Evolutionary conservation across 2,329 filamentous ascomycete species (phyloP).

Genomic region (Xylaria arbuscula): DNA sequence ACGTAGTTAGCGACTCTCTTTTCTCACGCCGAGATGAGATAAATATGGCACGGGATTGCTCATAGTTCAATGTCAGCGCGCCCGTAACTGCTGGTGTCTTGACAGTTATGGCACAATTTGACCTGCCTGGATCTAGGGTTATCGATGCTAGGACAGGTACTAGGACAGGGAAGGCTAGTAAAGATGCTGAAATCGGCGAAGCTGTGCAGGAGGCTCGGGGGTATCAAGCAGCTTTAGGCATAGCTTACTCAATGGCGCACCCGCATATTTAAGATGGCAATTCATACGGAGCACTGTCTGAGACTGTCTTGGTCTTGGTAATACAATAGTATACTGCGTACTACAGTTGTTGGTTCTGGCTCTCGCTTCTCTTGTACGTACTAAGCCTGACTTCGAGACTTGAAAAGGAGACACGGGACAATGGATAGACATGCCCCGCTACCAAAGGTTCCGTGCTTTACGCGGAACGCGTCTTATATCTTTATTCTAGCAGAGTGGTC

Average conservation of each 20-base stretch:
- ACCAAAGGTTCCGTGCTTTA: neutral
- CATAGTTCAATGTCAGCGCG: slow-evolving; percentile 19
- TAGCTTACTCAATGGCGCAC: slow-evolving; percentile 15
- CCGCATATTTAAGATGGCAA: slow-evolving; percentile 8
- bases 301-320: slow-evolving; percentile 2
- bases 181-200: slow-evolving; percentile 40
- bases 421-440: neutral
- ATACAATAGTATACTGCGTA: slow-evolving; percentile 1
- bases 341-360: neutral
- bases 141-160: neutral
- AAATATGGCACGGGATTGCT: slow-evolving; percentile 10
- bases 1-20: neutral
- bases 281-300: slow-evolving; percentile 12
- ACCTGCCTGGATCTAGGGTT: slow-evolving; percentile 12
- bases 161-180: slow-evolving; percentile 33
- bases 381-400: slow-evolving; percentile 10
- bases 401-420: neutral
- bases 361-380: slow-evolving; percentile 6
- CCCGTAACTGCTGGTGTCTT: slow-evolving; percentile 25
- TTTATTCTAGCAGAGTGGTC: neutral
- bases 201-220: slow-evolving; percentile 30
- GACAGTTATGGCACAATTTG: slow-evolving; percentile 28
- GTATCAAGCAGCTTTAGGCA: slow-evolving; percentile 27
- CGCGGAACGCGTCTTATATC: neutral
- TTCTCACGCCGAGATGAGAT: slow-evolving; percentile 3